These are phyloP conservation scores for Aspergillus fructus DNA, from an alignment of 2,329 filamentous ascomycete genomes.

Conservation along the genomic window DNA sequence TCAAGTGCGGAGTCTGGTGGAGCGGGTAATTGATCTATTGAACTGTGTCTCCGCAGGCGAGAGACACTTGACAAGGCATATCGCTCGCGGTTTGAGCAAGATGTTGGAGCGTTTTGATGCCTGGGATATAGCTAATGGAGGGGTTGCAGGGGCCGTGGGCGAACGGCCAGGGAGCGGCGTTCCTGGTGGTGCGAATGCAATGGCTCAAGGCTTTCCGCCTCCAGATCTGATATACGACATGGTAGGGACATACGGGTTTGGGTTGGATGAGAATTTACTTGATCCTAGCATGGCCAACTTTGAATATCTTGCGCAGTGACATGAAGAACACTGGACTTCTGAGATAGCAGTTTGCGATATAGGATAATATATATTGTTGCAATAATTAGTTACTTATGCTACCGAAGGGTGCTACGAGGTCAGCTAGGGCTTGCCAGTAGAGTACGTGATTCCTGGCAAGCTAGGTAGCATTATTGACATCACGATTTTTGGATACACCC, in stretches of 20 bases:
- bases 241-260: conserved; percentile 45
- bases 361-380: not conserved
- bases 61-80: conserved; percentile 42
- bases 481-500: not conserved
- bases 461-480: not conserved
- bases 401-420: no score
- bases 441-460: no score
- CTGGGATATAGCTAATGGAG: conserved; percentile 31
- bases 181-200: conserved; percentile 42
- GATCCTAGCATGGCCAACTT: conserved; percentile 44
- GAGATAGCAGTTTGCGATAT: not conserved
- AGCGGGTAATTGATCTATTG: conserved; percentile 41
- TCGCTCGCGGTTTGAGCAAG: conserved; percentile 42
- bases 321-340: not conserved
- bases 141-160: conserved; percentile 6
- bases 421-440: no score
- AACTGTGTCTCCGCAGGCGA: conserved; percentile 44
- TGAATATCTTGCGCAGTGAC: conserved; percentile 37
- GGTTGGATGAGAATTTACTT: conserved; percentile 41
- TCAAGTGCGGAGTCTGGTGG: conserved; percentile 38
- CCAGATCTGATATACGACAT: conserved; percentile 44
- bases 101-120: conserved; percentile 44
- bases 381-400: no score
- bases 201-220: conserved; percentile 42
- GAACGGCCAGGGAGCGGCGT: conserved; percentile 27